Percentiles rank a stretch among this genome's conserved stretches.
Conservation (phyloP, 768 basidiomycete species). For the Hypholoma fasciculare region DNA sequence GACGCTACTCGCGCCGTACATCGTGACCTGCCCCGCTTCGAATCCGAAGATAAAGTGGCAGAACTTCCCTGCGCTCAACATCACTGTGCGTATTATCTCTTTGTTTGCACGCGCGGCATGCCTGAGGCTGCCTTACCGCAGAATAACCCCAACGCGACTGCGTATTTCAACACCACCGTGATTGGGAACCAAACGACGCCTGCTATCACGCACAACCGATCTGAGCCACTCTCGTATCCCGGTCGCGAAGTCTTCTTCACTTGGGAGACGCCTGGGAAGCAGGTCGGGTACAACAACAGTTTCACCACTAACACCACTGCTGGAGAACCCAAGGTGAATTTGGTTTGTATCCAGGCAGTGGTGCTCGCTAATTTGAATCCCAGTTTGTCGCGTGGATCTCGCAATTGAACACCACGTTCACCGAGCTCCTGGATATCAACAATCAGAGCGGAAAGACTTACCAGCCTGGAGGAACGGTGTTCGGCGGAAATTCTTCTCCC, state of each 20-base stretch:
- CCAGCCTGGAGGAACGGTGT: conserved; percentile 52
- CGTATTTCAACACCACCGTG: conserved; percentile 18
- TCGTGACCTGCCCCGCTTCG: conserved; percentile 49
- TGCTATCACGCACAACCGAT: conserved; percentile 31
- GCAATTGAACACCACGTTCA: conserved; percentile 62
- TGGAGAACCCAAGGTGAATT: conserved; percentile 36
- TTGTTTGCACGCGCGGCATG: no score
- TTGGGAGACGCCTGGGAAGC: conserved; percentile 60
- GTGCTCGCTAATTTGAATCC: not conserved
- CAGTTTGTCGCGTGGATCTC: conserved; percentile 59
- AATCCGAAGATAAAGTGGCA: conserved; percentile 53
- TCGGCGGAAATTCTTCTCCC: conserved; percentile 34
- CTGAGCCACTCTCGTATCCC: not conserved
- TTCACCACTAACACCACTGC: conserved; percentile 53
- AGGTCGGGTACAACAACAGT: conserved; percentile 45
- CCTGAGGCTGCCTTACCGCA: no score
- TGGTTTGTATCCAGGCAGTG: not conserved
- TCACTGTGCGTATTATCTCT: conserved; percentile 32
- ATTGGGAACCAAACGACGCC: conserved; percentile 40
- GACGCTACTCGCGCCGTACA: conserved; percentile 57
- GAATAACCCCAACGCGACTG: conserved; percentile 20
- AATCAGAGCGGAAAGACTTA: conserved; percentile 44
- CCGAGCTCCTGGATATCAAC: conserved; percentile 41
- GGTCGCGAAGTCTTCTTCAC: conserved; percentile 45
- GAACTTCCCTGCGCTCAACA: conserved; percentile 56